Conservation (phyloP, 768 basidiomycete species). For the Rhodocollybia butyracea region DNA sequence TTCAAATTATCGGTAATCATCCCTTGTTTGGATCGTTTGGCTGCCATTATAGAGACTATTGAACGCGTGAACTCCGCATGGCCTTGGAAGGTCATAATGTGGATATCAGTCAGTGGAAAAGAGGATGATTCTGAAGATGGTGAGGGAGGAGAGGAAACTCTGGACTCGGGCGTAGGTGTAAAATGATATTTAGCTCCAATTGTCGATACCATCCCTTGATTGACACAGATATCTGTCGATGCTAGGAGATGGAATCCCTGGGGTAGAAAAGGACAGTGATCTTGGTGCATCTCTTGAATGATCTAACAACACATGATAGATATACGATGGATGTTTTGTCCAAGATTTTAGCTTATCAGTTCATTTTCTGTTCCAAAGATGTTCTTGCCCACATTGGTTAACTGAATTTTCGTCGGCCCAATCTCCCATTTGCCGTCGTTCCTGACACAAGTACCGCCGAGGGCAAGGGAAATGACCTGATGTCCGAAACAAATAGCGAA, state of each 20-base stretch:
- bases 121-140: background rate
- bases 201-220: constrained; percentile 75
- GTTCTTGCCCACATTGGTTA: constrained; percentile 66
- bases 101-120: constrained; percentile 44
- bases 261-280: constrained; percentile 71
- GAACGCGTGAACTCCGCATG: constrained; percentile 84
- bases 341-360: constrained; percentile 23
- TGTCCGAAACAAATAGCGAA: constrained; percentile 95
- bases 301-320: constrained; percentile 43
- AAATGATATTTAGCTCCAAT: constrained; percentile 11
- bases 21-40: constrained; percentile 41
- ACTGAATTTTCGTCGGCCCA: constrained; percentile 60
- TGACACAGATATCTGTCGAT: constrained; percentile 48
- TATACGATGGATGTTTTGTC: background rate
- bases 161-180: constrained; percentile 5
- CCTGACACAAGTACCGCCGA: constrained; percentile 65
- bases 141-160: constrained; percentile 4
- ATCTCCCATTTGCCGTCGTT: constrained; percentile 80
- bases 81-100: constrained; percentile 82
- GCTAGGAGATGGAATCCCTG: constrained; percentile 59
- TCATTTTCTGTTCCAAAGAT: constrained; percentile 53
- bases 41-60: constrained; percentile 55
- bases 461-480: constrained; percentile 75
- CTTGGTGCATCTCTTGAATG: constrained; percentile 85
- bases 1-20: constrained; percentile 42